phyloP scores from a whole-genome alignment of 176 grass and related monocot genomes.

The Aegilops bicornis region DNA sequence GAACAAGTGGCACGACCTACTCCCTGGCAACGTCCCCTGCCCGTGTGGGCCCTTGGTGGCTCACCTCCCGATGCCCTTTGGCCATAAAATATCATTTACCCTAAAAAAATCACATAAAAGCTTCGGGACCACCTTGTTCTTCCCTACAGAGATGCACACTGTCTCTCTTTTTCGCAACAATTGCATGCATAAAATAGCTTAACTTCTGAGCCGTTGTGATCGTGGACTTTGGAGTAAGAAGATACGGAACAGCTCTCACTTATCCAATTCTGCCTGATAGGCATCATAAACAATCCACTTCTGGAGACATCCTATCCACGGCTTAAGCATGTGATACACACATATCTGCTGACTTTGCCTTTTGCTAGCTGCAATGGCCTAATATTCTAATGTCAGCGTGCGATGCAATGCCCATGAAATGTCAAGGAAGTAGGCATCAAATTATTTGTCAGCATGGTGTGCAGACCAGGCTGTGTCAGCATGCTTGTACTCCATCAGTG shows the following conservation, averaged over 20 bases:
- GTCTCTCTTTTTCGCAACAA: background rate
- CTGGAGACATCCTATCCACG: background rate
- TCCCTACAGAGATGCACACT: background rate
- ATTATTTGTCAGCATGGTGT: background rate
- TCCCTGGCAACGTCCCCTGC: too few relatives aligned
- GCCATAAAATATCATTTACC: too few relatives aligned
- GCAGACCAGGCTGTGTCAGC: background rate
- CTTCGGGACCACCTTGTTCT: too few relatives aligned
- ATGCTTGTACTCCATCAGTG: background rate
- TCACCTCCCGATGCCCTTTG: too few relatives aligned
- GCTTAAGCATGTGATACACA: background rate
- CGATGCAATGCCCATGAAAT: background rate
- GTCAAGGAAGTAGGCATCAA: slow-evolving; percentile 27
- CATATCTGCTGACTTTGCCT: background rate
- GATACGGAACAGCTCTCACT: background rate
- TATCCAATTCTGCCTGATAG: background rate
- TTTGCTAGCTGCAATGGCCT: background rate
- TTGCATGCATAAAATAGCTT: background rate
- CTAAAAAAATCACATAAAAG: too few relatives aligned
- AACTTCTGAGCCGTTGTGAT: background rate
- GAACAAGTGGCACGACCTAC: too few relatives aligned
- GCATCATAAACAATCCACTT: background rate
- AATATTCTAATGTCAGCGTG: background rate
- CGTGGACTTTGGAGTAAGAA: background rate
- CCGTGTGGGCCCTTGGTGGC: too few relatives aligned